Evolutionary conservation across 106 monocot species (phyloP).

Genomic region (Dactylorhiza incarnata): DNA sequence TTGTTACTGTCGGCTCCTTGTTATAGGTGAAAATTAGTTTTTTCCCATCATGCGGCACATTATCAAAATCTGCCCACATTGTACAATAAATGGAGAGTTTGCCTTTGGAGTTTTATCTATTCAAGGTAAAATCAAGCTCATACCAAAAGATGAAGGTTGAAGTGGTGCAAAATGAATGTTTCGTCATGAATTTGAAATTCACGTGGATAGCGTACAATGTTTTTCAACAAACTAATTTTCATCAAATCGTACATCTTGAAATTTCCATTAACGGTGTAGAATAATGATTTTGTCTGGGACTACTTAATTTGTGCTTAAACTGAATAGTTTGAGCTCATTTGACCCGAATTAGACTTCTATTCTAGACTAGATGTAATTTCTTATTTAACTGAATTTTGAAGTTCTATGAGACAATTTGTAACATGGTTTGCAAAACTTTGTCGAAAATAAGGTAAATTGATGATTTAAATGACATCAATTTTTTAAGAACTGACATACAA

Average conservation of each 20-base stretch:
- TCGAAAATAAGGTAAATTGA: neutral
- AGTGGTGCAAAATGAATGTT: neutral
- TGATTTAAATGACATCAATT: neutral
- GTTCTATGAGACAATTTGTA: neutral
- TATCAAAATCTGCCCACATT: neutral
- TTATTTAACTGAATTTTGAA: neutral
- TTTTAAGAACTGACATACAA: neutral
- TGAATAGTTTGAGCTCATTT: neutral
- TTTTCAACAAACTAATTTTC: neutral
- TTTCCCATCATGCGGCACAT: too few relatives aligned
- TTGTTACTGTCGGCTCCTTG: neutral
- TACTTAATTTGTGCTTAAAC: neutral
- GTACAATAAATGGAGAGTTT: neutral
- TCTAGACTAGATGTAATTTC: neutral
- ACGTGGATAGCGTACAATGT: neutral
- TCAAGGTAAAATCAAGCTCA: neutral
- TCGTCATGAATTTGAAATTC: neutral
- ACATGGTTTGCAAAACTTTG: neutral
- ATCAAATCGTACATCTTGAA: neutral
- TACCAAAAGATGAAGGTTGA: neutral
- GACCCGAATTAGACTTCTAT: neutral
- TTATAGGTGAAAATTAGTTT: neutral
- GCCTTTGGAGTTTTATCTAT: constrained; percentile 1
- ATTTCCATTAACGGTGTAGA: too few relatives aligned
- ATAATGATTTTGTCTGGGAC: neutral